Conservation (phyloP, 148 eudicot genomes). For the Camellia sinensis region DNA sequence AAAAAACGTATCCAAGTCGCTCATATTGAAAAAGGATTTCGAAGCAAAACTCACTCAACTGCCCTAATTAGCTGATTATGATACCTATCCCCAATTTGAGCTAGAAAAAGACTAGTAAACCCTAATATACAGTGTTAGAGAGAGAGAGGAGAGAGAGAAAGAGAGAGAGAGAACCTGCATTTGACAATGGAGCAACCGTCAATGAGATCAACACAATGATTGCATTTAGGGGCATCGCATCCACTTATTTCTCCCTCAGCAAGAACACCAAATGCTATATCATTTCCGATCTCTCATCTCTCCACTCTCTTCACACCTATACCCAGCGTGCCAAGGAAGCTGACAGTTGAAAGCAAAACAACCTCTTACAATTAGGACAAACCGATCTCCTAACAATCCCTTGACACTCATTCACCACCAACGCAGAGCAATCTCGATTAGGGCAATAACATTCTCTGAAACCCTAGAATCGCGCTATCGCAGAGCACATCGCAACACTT, state of each 20-base stretch:
- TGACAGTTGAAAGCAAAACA: conserved; percentile 40
- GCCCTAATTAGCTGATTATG: neutral
- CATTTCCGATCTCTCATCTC: conserved; percentile 38
- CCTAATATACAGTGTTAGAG: neutral
- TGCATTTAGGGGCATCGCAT: conserved; percentile 48
- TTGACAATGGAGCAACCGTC: conserved; percentile 31
- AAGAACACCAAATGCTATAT: conserved; percentile 35
- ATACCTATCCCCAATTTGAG: neutral
- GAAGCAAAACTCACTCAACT: neutral
- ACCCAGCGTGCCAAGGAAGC: conserved; percentile 50
- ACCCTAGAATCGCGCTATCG: conserved; percentile 23
- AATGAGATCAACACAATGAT: conserved; percentile 32
- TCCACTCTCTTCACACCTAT: conserved; percentile 40
- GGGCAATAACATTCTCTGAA: conserved; percentile 41
- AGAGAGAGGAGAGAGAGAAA: neutral
- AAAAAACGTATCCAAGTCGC: neutral
- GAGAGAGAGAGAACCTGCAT: conserved; percentile 36
- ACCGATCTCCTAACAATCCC: conserved; percentile 21
- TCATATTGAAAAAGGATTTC: neutral
- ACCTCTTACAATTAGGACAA: conserved; percentile 41
- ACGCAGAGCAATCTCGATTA: conserved; percentile 32
- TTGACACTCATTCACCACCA: conserved; percentile 48
- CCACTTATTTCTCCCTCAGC: conserved; percentile 39
- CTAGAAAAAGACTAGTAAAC: neutral
- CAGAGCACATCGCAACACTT: conserved; percentile 48